These are phyloP conservation scores for Udeniomyces megalosporus DNA, from an alignment of 768 basidiomycete genomes.

Conservation along the genomic window DNA sequence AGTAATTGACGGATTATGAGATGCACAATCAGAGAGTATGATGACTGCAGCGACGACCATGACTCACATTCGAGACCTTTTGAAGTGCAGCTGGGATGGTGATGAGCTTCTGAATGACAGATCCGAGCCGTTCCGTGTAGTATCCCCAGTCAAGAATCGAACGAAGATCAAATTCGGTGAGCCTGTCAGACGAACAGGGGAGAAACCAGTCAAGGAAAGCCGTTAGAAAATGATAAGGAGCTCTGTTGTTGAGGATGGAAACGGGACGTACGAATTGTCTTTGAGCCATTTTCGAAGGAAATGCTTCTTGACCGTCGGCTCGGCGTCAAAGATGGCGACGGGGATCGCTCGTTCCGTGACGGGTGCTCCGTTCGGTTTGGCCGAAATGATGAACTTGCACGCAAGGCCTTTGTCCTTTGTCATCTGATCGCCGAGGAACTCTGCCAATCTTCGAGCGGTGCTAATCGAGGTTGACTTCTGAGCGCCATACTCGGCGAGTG, in stretches of 20 bases:
- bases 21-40: background rate
- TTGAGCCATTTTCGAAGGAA: conserved; percentile 95
- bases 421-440: conserved; percentile 96
- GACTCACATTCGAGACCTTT: conserved; percentile 59
- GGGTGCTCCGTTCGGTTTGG: conserved; percentile 76
- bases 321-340: conserved; percentile 92
- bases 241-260: background rate
- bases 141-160: conserved; percentile 96
- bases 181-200: conserved; percentile 29
- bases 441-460: conserved; percentile 82
- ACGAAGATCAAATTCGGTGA: conserved; percentile 75
- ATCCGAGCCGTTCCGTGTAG: conserved; percentile 92
- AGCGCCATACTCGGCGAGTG: conserved; percentile 81
- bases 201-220: background rate
- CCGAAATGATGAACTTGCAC: conserved; percentile 97
- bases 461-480: conserved; percentile 98
- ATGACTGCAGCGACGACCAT: background rate
- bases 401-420: conserved; percentile 98
- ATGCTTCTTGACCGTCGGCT: conserved; percentile 69
- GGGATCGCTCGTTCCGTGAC: conserved; percentile 95
- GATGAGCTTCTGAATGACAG: conserved; percentile 95
- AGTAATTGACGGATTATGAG: background rate
- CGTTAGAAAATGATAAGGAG: too few species aligned
- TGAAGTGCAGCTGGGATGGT: conserved; percentile 99
- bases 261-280: conserved; percentile 39